Conservation (phyloP, 768 basidiomycete genomes). For the Pulveroboletus sp. region DNA sequence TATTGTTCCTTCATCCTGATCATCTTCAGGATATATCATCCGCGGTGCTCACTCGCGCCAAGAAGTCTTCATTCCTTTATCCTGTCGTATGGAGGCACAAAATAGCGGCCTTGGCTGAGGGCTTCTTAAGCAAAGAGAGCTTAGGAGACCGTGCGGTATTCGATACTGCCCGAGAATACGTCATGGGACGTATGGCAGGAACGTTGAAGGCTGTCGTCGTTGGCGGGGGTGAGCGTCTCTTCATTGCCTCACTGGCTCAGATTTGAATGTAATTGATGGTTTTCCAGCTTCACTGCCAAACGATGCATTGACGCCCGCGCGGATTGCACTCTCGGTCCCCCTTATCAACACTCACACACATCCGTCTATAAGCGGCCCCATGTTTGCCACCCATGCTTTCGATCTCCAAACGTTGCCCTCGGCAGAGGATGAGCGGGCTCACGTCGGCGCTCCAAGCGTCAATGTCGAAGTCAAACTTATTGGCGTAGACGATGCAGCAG, state of each 20-base stretch:
- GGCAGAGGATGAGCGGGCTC: slow-evolving; percentile 34
- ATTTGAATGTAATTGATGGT: neutral
- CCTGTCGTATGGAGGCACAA: slow-evolving; percentile 80
- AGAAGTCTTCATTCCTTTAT: slow-evolving; percentile 52
- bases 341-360: slow-evolving; percentile 63
- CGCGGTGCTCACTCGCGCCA: slow-evolving; percentile 53
- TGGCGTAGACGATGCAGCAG: slow-evolving; percentile 58
- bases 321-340: slow-evolving; percentile 76
- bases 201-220: slow-evolving; percentile 68
- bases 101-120: slow-evolving; percentile 60
- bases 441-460: slow-evolving; percentile 77
- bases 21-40: slow-evolving; percentile 57
- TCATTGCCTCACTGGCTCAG: neutral
- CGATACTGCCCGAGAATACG: slow-evolving; percentile 57
- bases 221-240: slow-evolving; percentile 57
- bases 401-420: slow-evolving; percentile 76
- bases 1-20: slow-evolving; percentile 68
- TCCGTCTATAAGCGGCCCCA: slow-evolving; percentile 66
- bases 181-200: slow-evolving; percentile 58
- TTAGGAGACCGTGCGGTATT: slow-evolving; percentile 85
- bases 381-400: slow-evolving; percentile 79
- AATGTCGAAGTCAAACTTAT: slow-evolving; percentile 84
- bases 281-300: slow-evolving; percentile 48
- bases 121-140: slow-evolving; percentile 73
- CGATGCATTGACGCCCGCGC: slow-evolving; percentile 54